Evolutionary conservation across 208 protist species (phyloP).

Genomic region (Wallacemonas sp.): DNA sequence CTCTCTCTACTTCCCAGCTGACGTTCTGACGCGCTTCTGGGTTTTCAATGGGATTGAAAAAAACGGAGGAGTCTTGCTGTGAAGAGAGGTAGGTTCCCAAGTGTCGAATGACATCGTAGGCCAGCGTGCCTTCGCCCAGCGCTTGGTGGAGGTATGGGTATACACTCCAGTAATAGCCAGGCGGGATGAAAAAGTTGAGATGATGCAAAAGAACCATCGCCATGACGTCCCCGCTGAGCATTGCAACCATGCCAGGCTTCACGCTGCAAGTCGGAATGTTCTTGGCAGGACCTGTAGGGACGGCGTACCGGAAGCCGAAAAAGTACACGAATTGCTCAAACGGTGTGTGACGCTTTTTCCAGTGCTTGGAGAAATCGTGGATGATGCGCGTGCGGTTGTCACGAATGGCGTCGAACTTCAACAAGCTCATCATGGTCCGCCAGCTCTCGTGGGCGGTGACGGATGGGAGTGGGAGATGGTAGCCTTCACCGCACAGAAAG

Average conservation of each 20-base stretch:
- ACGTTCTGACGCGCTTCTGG: background rate
- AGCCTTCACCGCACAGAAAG: conserved; percentile 85
- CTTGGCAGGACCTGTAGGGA: conserved; percentile 39
- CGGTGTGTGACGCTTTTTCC: conserved; percentile 69
- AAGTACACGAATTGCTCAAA: conserved; percentile 91
- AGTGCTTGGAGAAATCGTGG: conserved; percentile 86
- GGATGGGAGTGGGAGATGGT: conserved; percentile 72
- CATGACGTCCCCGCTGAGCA: conserved; percentile 68
- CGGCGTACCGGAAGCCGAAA: conserved; percentile 72
- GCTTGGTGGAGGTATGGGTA: conserved; percentile 72
- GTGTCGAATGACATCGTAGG: conserved; percentile 71
- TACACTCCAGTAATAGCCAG: conserved; percentile 86
- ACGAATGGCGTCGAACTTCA: conserved; percentile 85
- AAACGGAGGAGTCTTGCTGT: conserved; percentile 40
- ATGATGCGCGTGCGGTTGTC: conserved; percentile 85
- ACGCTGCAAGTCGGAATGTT: conserved; percentile 83
- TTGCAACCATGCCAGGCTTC: conserved; percentile 83
- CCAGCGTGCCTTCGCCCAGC: conserved; percentile 35
- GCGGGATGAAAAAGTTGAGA: conserved; percentile 80
- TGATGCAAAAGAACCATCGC: conserved; percentile 75
- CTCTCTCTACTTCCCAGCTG: background rate
- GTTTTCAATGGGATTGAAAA: conserved; percentile 67
- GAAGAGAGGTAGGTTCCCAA: conserved; percentile 61
- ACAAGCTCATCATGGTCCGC: conserved; percentile 51
- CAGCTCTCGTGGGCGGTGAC: conserved; percentile 81